Evolutionary conservation across 768 basidiomycete species (phyloP), one percentile per base, ranked within the genome.

Genomic region (Termitomyces sp.): DNA sequence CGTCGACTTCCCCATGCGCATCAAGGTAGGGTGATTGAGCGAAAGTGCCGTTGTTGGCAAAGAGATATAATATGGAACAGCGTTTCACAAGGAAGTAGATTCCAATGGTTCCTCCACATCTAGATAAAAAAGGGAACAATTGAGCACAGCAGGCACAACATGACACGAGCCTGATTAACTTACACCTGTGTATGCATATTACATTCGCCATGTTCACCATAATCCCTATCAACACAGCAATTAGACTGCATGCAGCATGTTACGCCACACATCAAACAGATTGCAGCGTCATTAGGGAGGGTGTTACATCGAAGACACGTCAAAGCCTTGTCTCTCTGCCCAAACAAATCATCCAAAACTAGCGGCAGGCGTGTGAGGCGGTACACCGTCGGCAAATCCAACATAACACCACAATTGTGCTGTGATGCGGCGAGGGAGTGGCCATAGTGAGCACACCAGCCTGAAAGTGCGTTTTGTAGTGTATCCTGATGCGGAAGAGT

Each of bases 101-200:
- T 2, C 95, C 97, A 45, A 93, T 80, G 2, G 86, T 85, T 5
- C 94, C 95, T 6, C 92, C 92, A 65, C 96, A 98, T 55, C 96
- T 98, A 62, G 49, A 54, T 43, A 41, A 17, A 53, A 59, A 27
- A 51, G 38, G 21, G 7, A 21, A 41, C 21, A 27, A 32, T 19
- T 35, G 2, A 50, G 49, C 17, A 17, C 4, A 25, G 44, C n/a
- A 62, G 21, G 10, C 16, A 11, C 4, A 52, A 50, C 31, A 43
- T 34, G 45, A 31, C 56, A 54, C 21, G 12, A 34, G 3, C 27
- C 9, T 29, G 17, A n/a, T 12, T 11, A 7, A 86, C 94, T 67
- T 67, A 97, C 96, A 92, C 89, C 81, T 94, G 80, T 50, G 89
- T 91, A 68, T 98, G 97, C 79, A 90, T 83, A 68, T 98, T 99